A percentile compares a stretch with the other conserved stretches of the same genome.
Evolutionary conservation across 2,329 filamentous ascomycete species (phyloP).

Genomic region (Penicillium rolfsii): DNA sequence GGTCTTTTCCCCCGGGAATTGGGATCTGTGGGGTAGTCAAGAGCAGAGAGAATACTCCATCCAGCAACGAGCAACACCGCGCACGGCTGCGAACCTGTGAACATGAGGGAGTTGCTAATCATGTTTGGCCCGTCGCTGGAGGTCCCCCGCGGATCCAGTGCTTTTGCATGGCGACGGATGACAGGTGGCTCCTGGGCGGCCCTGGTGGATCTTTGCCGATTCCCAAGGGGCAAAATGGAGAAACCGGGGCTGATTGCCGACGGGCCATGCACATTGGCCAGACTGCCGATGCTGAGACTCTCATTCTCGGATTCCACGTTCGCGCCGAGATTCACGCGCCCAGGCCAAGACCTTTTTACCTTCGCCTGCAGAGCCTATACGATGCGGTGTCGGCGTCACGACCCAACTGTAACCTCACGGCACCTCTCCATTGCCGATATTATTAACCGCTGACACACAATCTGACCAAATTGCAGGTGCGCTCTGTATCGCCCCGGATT

Average conservation of each 20-base stretch:
- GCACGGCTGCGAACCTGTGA: constrained; percentile 7
- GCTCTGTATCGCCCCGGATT: constrained; percentile 1
- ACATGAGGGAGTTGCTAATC: constrained; percentile 7
- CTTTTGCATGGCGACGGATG: neutral
- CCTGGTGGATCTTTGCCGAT: constrained; percentile 16
- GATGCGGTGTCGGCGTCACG: constrained; percentile 10
- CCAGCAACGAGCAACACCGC: too few species aligned
- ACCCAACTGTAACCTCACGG: too few species aligned
- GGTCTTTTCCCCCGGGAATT: constrained; percentile 24
- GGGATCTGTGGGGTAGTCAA: constrained; percentile 25
- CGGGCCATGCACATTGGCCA: constrained; percentile 19
- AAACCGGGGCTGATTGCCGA: constrained; percentile 20
- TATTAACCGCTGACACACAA: neutral
- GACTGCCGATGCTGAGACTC: constrained; percentile 19
- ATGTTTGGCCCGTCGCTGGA: neutral
- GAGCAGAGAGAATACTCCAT: neutral
- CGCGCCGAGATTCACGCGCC: constrained; percentile 5
- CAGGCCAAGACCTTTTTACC: neutral
- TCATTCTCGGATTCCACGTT: constrained; percentile 14
- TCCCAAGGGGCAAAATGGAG: neutral
- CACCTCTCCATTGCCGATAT: constrained; percentile 17
- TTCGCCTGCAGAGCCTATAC: neutral
- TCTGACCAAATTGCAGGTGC: constrained; percentile 9
- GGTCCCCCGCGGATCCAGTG: neutral
- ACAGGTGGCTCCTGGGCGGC: neutral